Conservation (phyloP, 768 basidiomycete genomes). For the Exsudoporus frostii region DNA sequence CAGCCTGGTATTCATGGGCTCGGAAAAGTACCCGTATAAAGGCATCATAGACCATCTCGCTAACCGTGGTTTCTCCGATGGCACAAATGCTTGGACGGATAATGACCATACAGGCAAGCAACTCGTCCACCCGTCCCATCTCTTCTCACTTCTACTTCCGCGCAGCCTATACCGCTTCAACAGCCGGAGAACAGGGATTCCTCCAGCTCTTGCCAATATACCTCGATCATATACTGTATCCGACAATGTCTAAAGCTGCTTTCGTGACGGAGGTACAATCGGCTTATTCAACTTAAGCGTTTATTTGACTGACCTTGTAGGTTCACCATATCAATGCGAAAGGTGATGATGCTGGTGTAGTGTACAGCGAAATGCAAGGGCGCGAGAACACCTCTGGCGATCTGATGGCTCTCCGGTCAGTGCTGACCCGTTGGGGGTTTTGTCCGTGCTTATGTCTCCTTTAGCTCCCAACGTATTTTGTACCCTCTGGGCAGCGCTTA, state of each 20-base stretch:
- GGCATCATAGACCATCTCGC: slow-evolving; percentile 94
- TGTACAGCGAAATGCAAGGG: slow-evolving; percentile 97
- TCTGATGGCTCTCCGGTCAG: slow-evolving; percentile 82
- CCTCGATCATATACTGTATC: slow-evolving; percentile 94
- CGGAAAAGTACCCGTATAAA: slow-evolving; percentile 93
- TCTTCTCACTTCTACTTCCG: background rate
- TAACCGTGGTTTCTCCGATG: slow-evolving; percentile 88
- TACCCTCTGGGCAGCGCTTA: slow-evolving; percentile 85
- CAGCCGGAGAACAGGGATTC: slow-evolving; percentile 92
- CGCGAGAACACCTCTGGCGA: slow-evolving; percentile 91
- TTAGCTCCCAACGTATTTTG: slow-evolving; percentile 72
- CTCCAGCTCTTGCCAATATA: slow-evolving; percentile 85
- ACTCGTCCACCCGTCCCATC: background rate
- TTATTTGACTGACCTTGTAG: slow-evolving; percentile 36
- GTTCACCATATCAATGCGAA: slow-evolving; percentile 93
- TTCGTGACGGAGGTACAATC: slow-evolving; percentile 59
- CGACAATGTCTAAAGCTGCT: slow-evolving; percentile 86
- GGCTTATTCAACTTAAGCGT: background rate
- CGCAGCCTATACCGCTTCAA: slow-evolving; percentile 86
- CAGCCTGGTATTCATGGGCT: slow-evolving; percentile 92
- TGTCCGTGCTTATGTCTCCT: slow-evolving; percentile 4
- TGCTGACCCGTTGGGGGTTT: slow-evolving; percentile 5
- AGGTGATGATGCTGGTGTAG: slow-evolving; percentile 92
- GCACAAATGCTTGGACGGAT: slow-evolving; percentile 97
- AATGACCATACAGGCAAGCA: slow-evolving; percentile 69